Conservation (phyloP, 148 eudicot species). For the Suaeda aralocaspica region DNA sequence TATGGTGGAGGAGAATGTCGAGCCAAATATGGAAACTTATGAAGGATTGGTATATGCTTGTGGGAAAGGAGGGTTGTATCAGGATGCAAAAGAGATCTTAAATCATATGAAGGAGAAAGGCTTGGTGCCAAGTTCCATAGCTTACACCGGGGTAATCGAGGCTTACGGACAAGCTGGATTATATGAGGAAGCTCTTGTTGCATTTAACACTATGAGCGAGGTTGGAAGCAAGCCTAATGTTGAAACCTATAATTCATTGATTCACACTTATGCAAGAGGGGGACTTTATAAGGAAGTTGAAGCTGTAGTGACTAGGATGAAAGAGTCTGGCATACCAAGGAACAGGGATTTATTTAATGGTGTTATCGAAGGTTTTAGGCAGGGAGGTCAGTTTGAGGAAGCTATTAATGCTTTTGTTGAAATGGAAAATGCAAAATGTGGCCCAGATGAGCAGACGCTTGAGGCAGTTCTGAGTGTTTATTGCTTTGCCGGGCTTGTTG, state of each 20-base stretch:
- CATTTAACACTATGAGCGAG: constrained; percentile 91
- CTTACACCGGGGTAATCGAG: constrained; percentile 81
- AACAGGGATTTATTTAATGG: constrained; percentile 64
- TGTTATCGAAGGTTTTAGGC: constrained; percentile 81
- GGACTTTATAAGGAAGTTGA: constrained; percentile 84
- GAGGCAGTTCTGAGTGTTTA: constrained; percentile 91
- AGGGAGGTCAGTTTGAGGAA: constrained; percentile 83
- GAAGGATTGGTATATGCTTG: constrained; percentile 86
- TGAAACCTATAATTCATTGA: constrained; percentile 76
- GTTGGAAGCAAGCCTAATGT: constrained; percentile 66
- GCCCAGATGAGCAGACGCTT: constrained; percentile 82
- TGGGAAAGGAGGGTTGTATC: constrained; percentile 90
- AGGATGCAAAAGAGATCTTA: constrained; percentile 68
- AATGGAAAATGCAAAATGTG: constrained; percentile 76
- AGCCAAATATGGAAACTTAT: constrained; percentile 94
- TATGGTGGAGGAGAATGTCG: constrained; percentile 88
- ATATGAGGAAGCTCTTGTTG: constrained; percentile 91
- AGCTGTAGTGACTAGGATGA: constrained; percentile 61
- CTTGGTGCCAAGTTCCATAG: constrained; percentile 79
- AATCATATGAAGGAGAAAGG: constrained; percentile 67
- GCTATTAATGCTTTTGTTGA: constrained; percentile 84
- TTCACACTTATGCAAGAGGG: constrained; percentile 73
- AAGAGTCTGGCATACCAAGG: constrained; percentile 43
- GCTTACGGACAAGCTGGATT: constrained; percentile 89
- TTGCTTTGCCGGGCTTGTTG: constrained; percentile 83